Evolutionary conservation across 768 basidiomycete species (phyloP).

Genomic region (Russula griseocarnosa): DNA sequence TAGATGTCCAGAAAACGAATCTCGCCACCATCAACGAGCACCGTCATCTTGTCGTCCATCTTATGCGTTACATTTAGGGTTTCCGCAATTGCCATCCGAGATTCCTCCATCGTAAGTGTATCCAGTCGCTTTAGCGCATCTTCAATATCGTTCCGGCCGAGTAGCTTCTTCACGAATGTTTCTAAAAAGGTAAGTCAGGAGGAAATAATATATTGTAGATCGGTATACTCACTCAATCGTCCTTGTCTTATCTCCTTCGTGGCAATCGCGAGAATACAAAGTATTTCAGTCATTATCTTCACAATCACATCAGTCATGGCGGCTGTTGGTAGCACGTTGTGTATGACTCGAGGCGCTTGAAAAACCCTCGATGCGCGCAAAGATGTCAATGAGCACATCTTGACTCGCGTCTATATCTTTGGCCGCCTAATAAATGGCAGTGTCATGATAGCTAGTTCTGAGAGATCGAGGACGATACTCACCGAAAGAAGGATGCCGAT

Average conservation of each 20-base stretch:
- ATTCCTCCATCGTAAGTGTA: neutral
- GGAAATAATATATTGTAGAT: neutral
- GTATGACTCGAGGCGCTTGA: conserved; percentile 4
- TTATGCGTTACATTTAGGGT: neutral
- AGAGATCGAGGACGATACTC: neutral
- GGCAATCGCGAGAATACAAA: conserved; percentile 5
- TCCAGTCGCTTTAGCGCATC: neutral
- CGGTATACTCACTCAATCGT: neutral
- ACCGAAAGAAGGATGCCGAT: conserved; percentile 11
- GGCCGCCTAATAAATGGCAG: neutral
- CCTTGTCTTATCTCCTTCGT: neutral
- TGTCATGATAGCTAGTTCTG: neutral
- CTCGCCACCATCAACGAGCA: neutral
- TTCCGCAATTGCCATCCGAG: conserved; percentile 2
- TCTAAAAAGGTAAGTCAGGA: neutral
- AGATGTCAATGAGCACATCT: conserved; percentile 4
- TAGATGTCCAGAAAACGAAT: neutral
- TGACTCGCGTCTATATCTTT: conserved; percentile 1
- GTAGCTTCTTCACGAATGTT: neutral
- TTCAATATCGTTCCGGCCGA: conserved; percentile 1
- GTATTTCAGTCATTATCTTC: conserved; percentile 3
- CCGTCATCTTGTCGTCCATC: neutral
- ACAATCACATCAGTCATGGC: conserved; percentile 3
- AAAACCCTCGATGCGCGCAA: conserved; percentile 1
- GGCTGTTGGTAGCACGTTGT: neutral